A percentile compares a stretch with the other conserved stretches of the same genome.
phyloP scores from a whole-genome alignment of 257 asterid genomes.

The Salvia rosmarinus region DNA sequence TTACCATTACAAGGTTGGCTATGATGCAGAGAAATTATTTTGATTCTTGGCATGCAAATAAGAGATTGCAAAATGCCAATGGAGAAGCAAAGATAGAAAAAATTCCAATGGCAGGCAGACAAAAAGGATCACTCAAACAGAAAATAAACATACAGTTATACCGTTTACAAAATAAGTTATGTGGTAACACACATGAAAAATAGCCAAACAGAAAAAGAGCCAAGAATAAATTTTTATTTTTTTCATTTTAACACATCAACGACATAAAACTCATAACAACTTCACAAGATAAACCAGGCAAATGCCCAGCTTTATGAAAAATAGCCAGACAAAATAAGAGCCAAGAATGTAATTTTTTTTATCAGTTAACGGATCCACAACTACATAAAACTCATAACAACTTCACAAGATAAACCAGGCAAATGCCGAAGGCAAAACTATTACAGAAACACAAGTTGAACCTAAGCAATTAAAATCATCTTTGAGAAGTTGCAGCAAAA shows the following conservation, averaged over 20 bases:
- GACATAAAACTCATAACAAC: constrained; percentile 16
- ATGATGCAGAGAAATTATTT: too few species aligned
- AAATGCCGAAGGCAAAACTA: constrained; percentile 18
- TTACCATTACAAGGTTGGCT: too few species aligned
- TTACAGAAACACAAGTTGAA: constrained; percentile 3
- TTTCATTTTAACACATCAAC: constrained; percentile 20
- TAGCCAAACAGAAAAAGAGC: constrained; percentile 6
- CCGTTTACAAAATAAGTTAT: neutral
- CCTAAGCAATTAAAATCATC: neutral
- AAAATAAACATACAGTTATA: neutral
- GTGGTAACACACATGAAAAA: neutral
- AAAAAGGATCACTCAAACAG: neutral
- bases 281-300: constrained; percentile 18
- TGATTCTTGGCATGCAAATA: too few species aligned
- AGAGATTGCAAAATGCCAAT: neutral
- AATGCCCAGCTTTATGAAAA: constrained; percentile 13
- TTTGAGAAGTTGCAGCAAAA: constrained; percentile 18
- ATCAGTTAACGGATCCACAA: too few species aligned
- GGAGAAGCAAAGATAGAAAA: neutral
- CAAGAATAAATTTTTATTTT: neutral
- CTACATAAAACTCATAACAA: too few species aligned
- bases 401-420: too few species aligned
- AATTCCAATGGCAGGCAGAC: neutral
- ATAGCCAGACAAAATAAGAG: too few species aligned
- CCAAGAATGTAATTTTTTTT: too few species aligned